phyloP scores from a whole-genome alignment of 2,329 filamentous ascomycete species.

The Trichoderma guizhouense region DNA sequence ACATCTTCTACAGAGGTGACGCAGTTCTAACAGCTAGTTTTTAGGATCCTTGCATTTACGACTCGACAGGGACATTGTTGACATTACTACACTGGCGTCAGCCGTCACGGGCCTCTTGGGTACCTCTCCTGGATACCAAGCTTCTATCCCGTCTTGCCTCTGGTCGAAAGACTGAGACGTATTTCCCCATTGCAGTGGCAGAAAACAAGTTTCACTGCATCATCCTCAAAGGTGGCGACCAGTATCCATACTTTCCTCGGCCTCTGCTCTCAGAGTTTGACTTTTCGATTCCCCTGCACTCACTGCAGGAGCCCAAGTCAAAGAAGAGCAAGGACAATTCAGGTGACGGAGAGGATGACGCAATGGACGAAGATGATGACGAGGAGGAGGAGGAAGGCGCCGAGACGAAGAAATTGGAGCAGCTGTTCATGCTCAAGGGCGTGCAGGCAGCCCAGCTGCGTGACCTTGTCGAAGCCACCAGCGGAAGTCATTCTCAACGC shows the following conservation, averaged over 20 bases:
- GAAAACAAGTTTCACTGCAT: slow-evolving; percentile 95
- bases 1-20: background rate
- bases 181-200: slow-evolving; percentile 94
- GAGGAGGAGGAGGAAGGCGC: slow-evolving; percentile 33
- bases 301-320: slow-evolving; percentile 39
- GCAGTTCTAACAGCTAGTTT: background rate
- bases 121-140: slow-evolving; percentile 86
- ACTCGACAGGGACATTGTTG: slow-evolving; percentile 83
- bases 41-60: slow-evolving; percentile 92
- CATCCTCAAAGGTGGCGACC: slow-evolving; percentile 92
- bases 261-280: slow-evolving; percentile 91
- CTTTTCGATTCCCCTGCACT: slow-evolving; percentile 77
- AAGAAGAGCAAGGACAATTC: slow-evolving; percentile 25
- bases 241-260: slow-evolving; percentile 88
- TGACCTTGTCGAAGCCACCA: slow-evolving; percentile 68
- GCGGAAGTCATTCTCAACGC: slow-evolving; percentile 57
- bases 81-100: slow-evolving; percentile 88
- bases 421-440: slow-evolving; percentile 72
- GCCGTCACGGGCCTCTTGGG: slow-evolving; percentile 82
- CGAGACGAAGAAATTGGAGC: slow-evolving; percentile 67
- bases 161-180: slow-evolving; percentile 82
- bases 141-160: slow-evolving; percentile 76
- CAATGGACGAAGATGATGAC: slow-evolving; percentile 23
- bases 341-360: slow-evolving; percentile 25
- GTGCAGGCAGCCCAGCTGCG: slow-evolving; percentile 70